Conservation (phyloP, 2,329 filamentous ascomycete species). For the Penicillium glabrum region DNA sequence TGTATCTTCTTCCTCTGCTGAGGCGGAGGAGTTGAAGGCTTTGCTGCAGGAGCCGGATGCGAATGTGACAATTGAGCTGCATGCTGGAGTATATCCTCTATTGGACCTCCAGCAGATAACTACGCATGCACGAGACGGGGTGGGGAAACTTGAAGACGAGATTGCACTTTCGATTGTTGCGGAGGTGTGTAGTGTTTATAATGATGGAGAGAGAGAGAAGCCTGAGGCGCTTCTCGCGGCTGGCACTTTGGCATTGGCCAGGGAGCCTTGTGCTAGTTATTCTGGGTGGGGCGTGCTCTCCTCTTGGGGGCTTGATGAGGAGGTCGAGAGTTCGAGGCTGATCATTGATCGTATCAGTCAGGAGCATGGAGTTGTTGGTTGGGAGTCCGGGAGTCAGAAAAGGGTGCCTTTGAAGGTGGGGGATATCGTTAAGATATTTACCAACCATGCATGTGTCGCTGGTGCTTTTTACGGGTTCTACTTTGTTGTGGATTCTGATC, state of each 20-base stretch:
- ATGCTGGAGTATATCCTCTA: constrained; percentile 73
- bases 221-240: constrained; percentile 68
- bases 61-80: constrained; percentile 62
- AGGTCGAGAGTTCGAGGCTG: constrained; percentile 54
- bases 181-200: constrained; percentile 70
- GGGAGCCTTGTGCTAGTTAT: constrained; percentile 72
- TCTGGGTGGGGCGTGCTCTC: constrained; percentile 69
- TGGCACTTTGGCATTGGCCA: constrained; percentile 68
- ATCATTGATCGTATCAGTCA: constrained; percentile 71
- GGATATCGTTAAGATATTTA: constrained; percentile 69
- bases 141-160: constrained; percentile 43
- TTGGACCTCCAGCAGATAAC: constrained; percentile 79
- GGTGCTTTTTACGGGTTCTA: constrained; percentile 72
- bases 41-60: constrained; percentile 25
- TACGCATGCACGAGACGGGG: constrained; percentile 59
- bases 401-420: constrained; percentile 58
- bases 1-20: constrained; percentile 31
- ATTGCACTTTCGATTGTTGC: constrained; percentile 69
- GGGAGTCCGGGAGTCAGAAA: constrained; percentile 48
- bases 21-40: constrained; percentile 25
- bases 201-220: constrained; percentile 53
- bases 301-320: constrained; percentile 52
- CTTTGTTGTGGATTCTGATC: constrained; percentile 66
- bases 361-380: constrained; percentile 73
- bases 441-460: constrained; percentile 79